A percentile compares a stretch with the other conserved stretches of the same genome.
These are phyloP conservation scores for Linderina pennispora DNA, from an alignment of 192 early-diverging fungal species.

Conservation along the genomic window DNA sequence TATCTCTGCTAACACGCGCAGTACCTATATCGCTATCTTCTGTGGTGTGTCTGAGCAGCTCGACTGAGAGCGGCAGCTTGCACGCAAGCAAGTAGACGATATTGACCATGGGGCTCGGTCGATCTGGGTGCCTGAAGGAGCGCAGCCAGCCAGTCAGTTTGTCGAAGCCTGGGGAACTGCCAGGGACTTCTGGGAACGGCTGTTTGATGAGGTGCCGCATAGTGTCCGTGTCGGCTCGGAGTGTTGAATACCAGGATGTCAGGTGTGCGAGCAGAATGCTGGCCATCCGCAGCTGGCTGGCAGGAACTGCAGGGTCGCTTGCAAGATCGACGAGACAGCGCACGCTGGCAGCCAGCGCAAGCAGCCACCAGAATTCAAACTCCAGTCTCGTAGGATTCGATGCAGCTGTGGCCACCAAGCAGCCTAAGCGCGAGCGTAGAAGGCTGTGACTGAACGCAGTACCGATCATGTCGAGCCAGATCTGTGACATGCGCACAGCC, in stretches of 20 bases:
- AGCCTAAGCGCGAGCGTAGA: conserved; percentile 14
- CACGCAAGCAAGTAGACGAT: conserved; percentile 23
- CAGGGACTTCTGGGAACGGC: too few species aligned
- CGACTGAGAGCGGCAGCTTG: conserved; percentile 13
- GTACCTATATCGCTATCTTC: background rate
- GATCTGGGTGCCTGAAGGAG: conserved; percentile 1
- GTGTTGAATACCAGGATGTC: conserved; percentile 19
- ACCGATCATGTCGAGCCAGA: conserved; percentile 38
- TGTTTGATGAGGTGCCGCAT: conserved; percentile 1
- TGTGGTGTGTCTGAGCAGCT: background rate
- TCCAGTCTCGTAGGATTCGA: background rate
- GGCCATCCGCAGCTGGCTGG: conserved; percentile 3
- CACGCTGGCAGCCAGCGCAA: conserved; percentile 17
- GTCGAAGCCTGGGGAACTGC: too few species aligned
- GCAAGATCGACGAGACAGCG: conserved; percentile 6
- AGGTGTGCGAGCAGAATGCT: conserved; percentile 21
- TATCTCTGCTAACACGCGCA: conserved; percentile 13
- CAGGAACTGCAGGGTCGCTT: too few species aligned
- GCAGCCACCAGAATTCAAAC: conserved; percentile 17
- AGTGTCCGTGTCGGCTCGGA: conserved; percentile 6
- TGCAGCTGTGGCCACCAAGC: background rate
- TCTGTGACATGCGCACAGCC: conserved; percentile 12
- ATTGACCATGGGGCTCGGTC: conserved; percentile 1
- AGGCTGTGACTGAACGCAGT: conserved; percentile 21
- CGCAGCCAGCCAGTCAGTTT: conserved; percentile 3